Conservation (phyloP, 306 rosid species). For the Trifolium repens region DNA sequence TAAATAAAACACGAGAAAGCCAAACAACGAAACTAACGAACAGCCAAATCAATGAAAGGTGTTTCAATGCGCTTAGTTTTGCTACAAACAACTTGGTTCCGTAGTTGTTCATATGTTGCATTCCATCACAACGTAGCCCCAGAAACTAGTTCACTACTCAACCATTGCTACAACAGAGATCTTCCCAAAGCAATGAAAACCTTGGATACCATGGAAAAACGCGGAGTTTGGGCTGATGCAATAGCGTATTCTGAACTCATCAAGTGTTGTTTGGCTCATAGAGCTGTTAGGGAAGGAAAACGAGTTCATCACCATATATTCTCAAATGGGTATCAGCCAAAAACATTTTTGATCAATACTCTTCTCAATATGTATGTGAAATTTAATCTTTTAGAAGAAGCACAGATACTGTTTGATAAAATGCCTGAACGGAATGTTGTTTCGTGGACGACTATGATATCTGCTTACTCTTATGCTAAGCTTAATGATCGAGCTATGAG, state of each 20-base stretch:
- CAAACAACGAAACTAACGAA: background rate
- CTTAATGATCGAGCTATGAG: constrained; percentile 60
- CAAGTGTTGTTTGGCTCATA: constrained; percentile 75
- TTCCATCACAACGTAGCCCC: constrained; percentile 33
- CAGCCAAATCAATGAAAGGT: constrained; percentile 46
- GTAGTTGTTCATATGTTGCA: constrained; percentile 38
- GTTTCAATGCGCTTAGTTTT: constrained; percentile 45
- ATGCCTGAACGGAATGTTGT: constrained; percentile 84
- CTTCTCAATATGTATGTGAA: constrained; percentile 74
- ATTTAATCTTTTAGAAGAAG: constrained; percentile 71
- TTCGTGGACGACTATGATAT: constrained; percentile 81
- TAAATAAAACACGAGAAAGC: background rate
- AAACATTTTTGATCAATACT: constrained; percentile 62
- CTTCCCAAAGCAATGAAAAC: constrained; percentile 72
- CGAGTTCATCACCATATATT: constrained; percentile 72
- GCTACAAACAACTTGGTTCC: constrained; percentile 38
- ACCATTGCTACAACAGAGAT: constrained; percentile 65
- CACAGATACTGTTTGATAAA: constrained; percentile 66
- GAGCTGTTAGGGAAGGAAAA: constrained; percentile 66
- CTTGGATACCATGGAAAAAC: constrained; percentile 71
- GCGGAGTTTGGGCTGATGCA: constrained; percentile 60
- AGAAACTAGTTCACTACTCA: constrained; percentile 50
- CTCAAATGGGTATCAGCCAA: constrained; percentile 62
- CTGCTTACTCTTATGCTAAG: constrained; percentile 66
- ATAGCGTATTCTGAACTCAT: constrained; percentile 77